phyloP scores from a whole-genome alignment of 2,329 filamentous ascomycete species.

The Exophiala oligosperma region DNA sequence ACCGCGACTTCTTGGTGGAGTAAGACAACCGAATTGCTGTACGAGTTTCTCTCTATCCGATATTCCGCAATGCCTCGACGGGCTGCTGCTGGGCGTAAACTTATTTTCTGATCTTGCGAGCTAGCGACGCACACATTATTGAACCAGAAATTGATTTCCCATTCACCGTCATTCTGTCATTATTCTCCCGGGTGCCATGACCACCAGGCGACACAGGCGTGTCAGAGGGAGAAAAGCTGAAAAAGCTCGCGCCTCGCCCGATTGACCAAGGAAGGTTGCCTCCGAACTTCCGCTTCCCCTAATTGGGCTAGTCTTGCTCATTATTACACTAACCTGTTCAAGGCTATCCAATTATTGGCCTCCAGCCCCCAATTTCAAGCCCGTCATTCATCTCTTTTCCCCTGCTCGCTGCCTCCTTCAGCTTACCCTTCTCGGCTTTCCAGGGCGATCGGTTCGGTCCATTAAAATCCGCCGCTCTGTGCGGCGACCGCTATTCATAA shows the following conservation, averaged over 20 bases:
- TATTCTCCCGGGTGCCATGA: neutral
- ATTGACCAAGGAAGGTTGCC: constrained; percentile 17
- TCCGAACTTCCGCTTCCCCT: constrained; percentile 19
- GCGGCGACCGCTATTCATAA: neutral
- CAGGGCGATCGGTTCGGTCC: constrained; percentile 2
- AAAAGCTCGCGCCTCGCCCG: neutral
- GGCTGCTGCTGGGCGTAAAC: neutral
- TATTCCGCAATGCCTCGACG: neutral
- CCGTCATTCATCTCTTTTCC: neutral
- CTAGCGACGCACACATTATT: neutral
- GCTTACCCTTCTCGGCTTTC: neutral
- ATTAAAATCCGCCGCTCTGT: neutral
- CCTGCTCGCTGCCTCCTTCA: neutral
- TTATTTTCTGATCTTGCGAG: neutral
- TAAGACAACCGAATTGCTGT: neutral
- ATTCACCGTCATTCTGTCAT: no score
- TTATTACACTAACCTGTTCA: neutral
- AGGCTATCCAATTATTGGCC: neutral
- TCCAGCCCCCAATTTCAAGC: neutral
- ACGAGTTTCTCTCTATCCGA: neutral
- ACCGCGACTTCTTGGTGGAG: neutral
- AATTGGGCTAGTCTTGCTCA: constrained; percentile 1
- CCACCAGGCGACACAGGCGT: neutral
- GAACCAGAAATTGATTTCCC: no score
- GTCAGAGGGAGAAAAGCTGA: no score